Evolutionary conservation across 2,329 filamentous ascomycete species (phyloP).

Genomic region (Anthostomella pinea): DNA sequence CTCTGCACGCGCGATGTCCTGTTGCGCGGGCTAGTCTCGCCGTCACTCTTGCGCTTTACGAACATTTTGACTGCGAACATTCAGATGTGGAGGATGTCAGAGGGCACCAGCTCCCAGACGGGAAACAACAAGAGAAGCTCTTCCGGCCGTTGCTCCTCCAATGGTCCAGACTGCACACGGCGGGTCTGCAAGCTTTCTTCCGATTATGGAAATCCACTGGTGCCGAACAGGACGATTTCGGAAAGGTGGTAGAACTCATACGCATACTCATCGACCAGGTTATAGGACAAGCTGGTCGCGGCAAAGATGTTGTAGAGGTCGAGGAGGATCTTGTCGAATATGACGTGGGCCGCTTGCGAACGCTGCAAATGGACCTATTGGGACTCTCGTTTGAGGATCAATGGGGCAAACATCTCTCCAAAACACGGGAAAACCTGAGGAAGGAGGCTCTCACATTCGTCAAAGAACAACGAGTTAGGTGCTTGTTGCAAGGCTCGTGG

Average conservation of each 20-base stretch:
- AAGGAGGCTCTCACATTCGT: constrained; percentile 93
- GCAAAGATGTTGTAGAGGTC: constrained; percentile 79
- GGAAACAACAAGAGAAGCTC: constrained; percentile 77
- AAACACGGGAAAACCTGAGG: constrained; percentile 87
- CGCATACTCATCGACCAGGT: constrained; percentile 88
- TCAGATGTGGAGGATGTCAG: constrained; percentile 76
- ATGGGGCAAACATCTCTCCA: constrained; percentile 85
- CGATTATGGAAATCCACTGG: constrained; percentile 89
- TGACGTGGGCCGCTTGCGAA: constrained; percentile 73
- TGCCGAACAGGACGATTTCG: constrained; percentile 82
- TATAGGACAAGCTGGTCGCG: constrained; percentile 76
- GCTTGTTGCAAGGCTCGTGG: constrained; percentile 85
- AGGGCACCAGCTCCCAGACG: constrained; percentile 71
- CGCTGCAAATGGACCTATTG: constrained; percentile 89
- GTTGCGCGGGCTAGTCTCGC: constrained; percentile 83
- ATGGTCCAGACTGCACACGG: constrained; percentile 87
- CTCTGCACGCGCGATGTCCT: constrained; percentile 73
- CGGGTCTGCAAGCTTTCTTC: constrained; percentile 82
- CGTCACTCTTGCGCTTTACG: constrained; percentile 84
- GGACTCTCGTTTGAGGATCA: constrained; percentile 90
- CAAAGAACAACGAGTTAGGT: constrained; percentile 92
- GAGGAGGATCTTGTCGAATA: constrained; percentile 87
- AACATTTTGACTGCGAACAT: constrained; percentile 92
- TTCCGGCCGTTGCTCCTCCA: constrained; percentile 87
- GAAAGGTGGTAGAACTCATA: constrained; percentile 87